These are phyloP conservation scores for Ceratobasidium sp. DNA, from an alignment of 1,284 basidiomycete genomes.

Conservation along the genomic window DNA sequence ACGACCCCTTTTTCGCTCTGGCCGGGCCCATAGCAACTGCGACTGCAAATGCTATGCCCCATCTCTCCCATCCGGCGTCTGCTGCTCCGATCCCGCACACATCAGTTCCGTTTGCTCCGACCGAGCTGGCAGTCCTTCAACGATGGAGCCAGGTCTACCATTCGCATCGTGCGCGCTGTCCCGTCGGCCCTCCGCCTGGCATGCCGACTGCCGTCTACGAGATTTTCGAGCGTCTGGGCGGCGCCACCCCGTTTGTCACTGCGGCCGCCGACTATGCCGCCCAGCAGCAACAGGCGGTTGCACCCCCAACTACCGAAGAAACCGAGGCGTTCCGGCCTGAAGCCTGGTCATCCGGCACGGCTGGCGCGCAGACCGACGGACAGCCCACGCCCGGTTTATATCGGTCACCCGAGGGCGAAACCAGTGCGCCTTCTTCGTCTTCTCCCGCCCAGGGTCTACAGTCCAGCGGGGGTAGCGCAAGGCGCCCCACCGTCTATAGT, in stretches of 20 bases:
- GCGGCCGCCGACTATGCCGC: not conserved
- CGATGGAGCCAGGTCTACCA: slow-evolving; percentile 37
- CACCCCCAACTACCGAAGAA: slow-evolving; percentile 1
- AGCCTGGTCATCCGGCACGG: slow-evolving; percentile 22
- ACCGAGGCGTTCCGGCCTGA: slow-evolving; percentile 30
- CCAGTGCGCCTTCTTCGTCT: slow-evolving; percentile 25
- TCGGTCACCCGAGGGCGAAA: slow-evolving; percentile 14
- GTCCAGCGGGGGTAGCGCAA: not conserved
- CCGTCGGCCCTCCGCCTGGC: slow-evolving; percentile 21
- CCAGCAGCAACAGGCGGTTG: not conserved
- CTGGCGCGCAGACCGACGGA: not conserved
- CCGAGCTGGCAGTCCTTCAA: slow-evolving; percentile 27
- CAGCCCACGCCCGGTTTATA: slow-evolving; percentile 23
- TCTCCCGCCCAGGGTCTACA: slow-evolving; percentile 8
- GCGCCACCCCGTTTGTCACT: slow-evolving; percentile 1
- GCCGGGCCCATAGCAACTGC: slow-evolving; percentile 1
- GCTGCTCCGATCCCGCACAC: slow-evolving; percentile 22
- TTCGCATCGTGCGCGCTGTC: slow-evolving; percentile 30
- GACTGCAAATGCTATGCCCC: slow-evolving; percentile 3
- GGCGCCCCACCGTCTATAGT: not conserved
- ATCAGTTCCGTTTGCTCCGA: slow-evolving; percentile 30
- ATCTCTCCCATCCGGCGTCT: not conserved
- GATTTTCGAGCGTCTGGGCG: slow-evolving; percentile 34
- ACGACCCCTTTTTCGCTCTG: slow-evolving; percentile 30
- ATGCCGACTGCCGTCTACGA: slow-evolving; percentile 36